phyloP scores from a whole-genome alignment of 768 basidiomycete genomes.

The Trametes meyenii region DNA sequence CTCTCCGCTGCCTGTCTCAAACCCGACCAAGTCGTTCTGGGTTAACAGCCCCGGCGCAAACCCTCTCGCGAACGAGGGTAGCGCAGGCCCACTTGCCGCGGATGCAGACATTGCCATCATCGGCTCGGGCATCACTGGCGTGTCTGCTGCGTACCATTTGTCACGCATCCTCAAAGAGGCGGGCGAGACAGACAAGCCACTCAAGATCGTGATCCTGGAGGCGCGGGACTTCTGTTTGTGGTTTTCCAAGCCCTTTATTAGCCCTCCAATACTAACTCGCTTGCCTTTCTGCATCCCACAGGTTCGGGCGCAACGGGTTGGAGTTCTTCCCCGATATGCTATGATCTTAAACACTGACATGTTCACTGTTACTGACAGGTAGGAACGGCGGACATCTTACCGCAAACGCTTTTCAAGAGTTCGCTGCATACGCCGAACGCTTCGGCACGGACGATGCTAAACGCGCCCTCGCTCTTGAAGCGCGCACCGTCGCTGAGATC shows the following conservation, averaged over 20 bases:
- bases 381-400: constrained; percentile 82
- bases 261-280: not conserved
- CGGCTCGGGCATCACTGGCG: constrained; percentile 80
- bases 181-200: constrained; percentile 24
- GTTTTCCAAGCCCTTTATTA: no score
- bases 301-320: constrained; percentile 82
- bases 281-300: constrained; percentile 29
- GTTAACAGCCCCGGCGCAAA: constrained; percentile 58
- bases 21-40: constrained; percentile 80
- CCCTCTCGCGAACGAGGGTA: constrained; percentile 69
- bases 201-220: constrained; percentile 71
- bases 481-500: constrained; percentile 53
- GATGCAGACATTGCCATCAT: constrained; percentile 78
- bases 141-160: constrained; percentile 75
- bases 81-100: constrained; percentile 55
- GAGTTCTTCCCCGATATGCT: not conserved
- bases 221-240: constrained; percentile 83
- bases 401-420: constrained; percentile 49
- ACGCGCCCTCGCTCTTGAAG: constrained; percentile 57
- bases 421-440: constrained; percentile 38
- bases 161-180: constrained; percentile 35
- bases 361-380: constrained; percentile 46
- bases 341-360: not conserved
- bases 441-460: constrained; percentile 60
- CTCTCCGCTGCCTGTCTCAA: constrained; percentile 53